Evolutionary conservation across 2,329 filamentous ascomycete species (phyloP).

Genomic region (Xylariaceae sp.): DNA sequence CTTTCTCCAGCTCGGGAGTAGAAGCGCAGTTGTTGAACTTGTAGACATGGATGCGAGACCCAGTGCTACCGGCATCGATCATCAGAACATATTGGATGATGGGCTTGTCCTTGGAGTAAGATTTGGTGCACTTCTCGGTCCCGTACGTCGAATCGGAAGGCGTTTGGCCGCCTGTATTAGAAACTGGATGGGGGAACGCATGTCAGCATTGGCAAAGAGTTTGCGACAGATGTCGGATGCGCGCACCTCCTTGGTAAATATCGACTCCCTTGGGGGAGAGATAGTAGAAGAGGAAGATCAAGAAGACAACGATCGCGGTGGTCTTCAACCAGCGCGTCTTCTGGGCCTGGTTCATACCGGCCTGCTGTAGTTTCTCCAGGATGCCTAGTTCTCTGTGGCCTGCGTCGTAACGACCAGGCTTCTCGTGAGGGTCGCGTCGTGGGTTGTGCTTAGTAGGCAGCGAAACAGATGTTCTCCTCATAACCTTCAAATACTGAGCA

Average conservation of each 20-base stretch:
- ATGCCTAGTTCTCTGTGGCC: constrained; percentile 42
- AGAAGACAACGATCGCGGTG: constrained; percentile 54
- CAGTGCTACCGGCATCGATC: constrained; percentile 97
- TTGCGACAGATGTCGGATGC: too few species aligned
- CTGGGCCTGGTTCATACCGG: constrained; percentile 61
- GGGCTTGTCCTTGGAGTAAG: constrained; percentile 82
- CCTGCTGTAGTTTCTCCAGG: constrained; percentile 52
- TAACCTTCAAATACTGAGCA: constrained; percentile 31
- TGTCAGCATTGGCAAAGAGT: constrained; percentile 13
- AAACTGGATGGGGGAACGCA: constrained; percentile 15
- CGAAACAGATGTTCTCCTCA: constrained; percentile 64
- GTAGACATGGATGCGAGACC: constrained; percentile 97
- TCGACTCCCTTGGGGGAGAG: constrained; percentile 56
- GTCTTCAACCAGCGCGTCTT: constrained; percentile 63
- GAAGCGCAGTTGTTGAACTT: constrained; percentile 98
- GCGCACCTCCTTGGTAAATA: constrained; percentile 45
- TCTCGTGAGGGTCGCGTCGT: constrained; percentile 60
- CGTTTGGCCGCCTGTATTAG: constrained; percentile 41
- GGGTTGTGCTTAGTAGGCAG: constrained; percentile 54
- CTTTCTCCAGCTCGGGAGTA: constrained; percentile 89
- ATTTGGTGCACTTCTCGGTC: constrained; percentile 74
- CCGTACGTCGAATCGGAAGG: constrained; percentile 59
- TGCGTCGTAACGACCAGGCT: constrained; percentile 55
- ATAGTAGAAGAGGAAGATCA: constrained; percentile 61
- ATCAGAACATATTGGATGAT: constrained; percentile 97